These are phyloP conservation scores for Metarhizium brunneum DNA, from an alignment of 2,329 filamentous ascomycete genomes.

Conservation along the genomic window DNA sequence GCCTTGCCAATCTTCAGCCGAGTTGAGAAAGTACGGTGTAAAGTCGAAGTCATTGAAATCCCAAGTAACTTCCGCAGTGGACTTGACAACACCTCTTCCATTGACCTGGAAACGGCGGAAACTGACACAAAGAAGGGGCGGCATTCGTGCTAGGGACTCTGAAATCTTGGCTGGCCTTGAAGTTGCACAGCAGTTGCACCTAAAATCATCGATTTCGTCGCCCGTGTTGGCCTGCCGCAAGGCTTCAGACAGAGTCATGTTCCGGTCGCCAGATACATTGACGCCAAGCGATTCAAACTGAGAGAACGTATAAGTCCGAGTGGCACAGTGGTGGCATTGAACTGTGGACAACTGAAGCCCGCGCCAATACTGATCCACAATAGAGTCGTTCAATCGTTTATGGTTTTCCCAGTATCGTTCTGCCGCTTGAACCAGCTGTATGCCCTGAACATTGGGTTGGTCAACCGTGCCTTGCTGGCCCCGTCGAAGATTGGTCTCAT, in stretches of 20 bases:
- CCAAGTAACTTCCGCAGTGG: slow-evolving; percentile 64
- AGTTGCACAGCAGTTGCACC: slow-evolving; percentile 66
- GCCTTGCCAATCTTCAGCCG: slow-evolving; percentile 18
- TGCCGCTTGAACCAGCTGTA: slow-evolving; percentile 44
- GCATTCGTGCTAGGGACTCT: slow-evolving; percentile 70
- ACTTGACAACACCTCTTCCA: slow-evolving; percentile 44
- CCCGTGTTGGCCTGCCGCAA: slow-evolving; percentile 60
- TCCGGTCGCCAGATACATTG: slow-evolving; percentile 22
- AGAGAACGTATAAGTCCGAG: slow-evolving; percentile 34
- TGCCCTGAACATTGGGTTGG: slow-evolving; percentile 23
- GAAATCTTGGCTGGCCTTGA: slow-evolving; percentile 52
- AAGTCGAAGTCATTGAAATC: slow-evolving; percentile 61
- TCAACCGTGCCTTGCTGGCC: slow-evolving; percentile 27
- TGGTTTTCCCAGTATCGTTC: slow-evolving; percentile 67
- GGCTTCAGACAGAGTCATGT: slow-evolving; percentile 46
- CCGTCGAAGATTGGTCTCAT: slow-evolving; percentile 66
- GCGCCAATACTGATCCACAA: slow-evolving; percentile 71
- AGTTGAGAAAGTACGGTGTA: slow-evolving; percentile 30
- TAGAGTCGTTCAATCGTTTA: slow-evolving; percentile 59
- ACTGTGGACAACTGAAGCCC: slow-evolving; percentile 65
- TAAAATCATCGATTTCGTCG: slow-evolving; percentile 58
- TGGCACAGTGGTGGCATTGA: slow-evolving; percentile 52
- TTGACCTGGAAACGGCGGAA: slow-evolving; percentile 51
- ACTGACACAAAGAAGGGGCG: slow-evolving; percentile 68
- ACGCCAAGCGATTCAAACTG: slow-evolving; percentile 46